A percentile compares a stretch with the other conserved stretches of the same genome.
These are phyloP conservation scores for Teunomyces panamensis DNA, from an alignment of 805 yeast species.

Conservation along the genomic window DNA sequence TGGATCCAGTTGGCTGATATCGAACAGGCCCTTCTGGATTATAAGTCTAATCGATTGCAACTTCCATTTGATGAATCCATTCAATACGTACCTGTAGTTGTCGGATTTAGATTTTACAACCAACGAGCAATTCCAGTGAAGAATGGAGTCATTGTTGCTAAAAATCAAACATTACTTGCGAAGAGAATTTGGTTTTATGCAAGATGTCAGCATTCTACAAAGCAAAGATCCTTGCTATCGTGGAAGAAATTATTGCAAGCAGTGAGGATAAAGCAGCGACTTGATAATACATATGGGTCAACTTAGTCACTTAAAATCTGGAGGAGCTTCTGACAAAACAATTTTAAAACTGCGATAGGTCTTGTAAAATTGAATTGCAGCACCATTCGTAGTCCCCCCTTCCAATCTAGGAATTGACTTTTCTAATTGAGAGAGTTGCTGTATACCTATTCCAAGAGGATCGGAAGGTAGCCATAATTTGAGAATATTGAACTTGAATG, in stretches of 20 bases:
- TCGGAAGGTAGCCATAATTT: constrained; percentile 41
- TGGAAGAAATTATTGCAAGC: constrained; percentile 9
- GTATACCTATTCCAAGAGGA: constrained; percentile 25
- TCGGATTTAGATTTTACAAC: constrained; percentile 21
- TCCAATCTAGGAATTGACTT: constrained; percentile 11
- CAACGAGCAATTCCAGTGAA: constrained; percentile 24
- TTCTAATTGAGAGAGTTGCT: constrained; percentile 19
- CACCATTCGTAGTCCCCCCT: constrained; percentile 26
- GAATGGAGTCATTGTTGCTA: constrained; percentile 25
- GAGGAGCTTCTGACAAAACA: constrained; percentile 28
- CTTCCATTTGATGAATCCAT: constrained; percentile 8
- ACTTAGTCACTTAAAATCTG: constrained; percentile 23
- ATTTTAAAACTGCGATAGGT: constrained; percentile 12
- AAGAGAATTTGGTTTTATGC: constrained; percentile 27
- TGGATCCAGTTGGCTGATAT: constrained; percentile 25
- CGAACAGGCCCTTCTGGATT: constrained; percentile 17
- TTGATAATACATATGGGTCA: constrained; percentile 9
- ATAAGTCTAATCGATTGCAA: constrained; percentile 6
- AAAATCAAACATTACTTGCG: constrained; percentile 11
- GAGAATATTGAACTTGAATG: constrained; percentile 35
- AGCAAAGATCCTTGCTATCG: constrained; percentile 5
- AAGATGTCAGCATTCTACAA: constrained; percentile 10
- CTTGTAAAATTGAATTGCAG: constrained; percentile 15
- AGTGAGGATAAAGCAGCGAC: constrained; percentile 14
- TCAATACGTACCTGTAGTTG: constrained; percentile 30